Percentiles rank a stretch among this genome's conserved stretches.
Evolutionary conservation across 345 rosid genomes (phyloP).

Genomic region (Ceriops zippeliana): DNA sequence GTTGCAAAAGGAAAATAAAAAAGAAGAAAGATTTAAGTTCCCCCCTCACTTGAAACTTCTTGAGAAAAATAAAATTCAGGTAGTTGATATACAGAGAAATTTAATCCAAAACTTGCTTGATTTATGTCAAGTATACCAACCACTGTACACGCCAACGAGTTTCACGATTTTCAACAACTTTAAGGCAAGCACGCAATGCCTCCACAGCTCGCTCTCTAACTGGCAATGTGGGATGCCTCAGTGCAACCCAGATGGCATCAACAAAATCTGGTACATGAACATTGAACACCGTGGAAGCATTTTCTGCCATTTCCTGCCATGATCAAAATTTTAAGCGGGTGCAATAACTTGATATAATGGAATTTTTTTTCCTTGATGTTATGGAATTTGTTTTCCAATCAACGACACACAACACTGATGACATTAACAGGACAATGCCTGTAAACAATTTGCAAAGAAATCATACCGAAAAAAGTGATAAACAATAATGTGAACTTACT

Average conservation of each 20-base stretch:
- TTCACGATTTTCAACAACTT: conserved; percentile 98
- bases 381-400: not conserved
- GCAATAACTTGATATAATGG: not conserved
- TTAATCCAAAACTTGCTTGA: not conserved
- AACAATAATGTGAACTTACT: conserved; percentile 36
- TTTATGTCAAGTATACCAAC: conserved; percentile 35
- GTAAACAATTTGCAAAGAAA: not conserved
- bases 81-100: too few species aligned
- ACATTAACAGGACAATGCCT: not conserved
- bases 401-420: not conserved
- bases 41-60: too few species aligned
- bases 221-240: conserved; percentile 86
- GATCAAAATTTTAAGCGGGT: conserved; percentile 12
- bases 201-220: conserved; percentile 94
- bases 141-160: conserved; percentile 99
- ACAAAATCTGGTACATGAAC: conserved; percentile 95
- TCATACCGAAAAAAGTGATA: not conserved
- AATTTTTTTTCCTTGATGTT: not conserved
- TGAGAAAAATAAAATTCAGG: too few species aligned
- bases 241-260: conserved; percentile 97
- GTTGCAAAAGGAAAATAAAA: too few species aligned
- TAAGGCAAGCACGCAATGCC: conserved; percentile 98
- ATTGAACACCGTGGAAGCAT: conserved; percentile 97
- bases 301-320: conserved; percentile 94
- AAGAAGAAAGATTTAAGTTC: too few species aligned